A percentile compares a stretch with the other conserved stretches of the same genome.
Conservation (phyloP, 2,329 filamentous ascomycete genomes). For the Botrytis deweyae region DNA sequence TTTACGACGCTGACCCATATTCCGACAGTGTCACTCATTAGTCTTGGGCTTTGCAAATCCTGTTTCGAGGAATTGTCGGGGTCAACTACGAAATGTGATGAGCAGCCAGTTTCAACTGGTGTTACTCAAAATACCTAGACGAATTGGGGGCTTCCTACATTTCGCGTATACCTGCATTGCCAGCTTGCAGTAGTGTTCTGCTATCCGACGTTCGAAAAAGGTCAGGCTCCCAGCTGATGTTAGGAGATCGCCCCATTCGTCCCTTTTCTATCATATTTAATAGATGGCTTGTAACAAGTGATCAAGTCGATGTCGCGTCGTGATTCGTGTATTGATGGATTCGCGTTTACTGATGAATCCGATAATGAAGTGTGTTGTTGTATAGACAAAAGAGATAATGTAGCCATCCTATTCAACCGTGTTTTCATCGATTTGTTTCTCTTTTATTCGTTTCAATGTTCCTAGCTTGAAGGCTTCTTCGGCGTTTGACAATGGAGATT, state of each 20-base stretch:
- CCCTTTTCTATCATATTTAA: slow-evolving; percentile 18
- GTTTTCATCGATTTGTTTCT: slow-evolving; percentile 16
- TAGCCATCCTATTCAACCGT: neutral
- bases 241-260: slow-evolving; percentile 19
- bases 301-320: neutral
- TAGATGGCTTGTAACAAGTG: slow-evolving; percentile 8
- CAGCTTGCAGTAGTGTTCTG: slow-evolving; percentile 22
- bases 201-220: slow-evolving; percentile 15
- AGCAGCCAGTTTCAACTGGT: neutral
- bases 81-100: slow-evolving; percentile 12
- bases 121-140: slow-evolving; percentile 16
- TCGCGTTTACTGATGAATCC: neutral
- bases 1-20: neutral
- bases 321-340: slow-evolving; percentile 6
- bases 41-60: neutral
- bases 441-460: slow-evolving; percentile 31
- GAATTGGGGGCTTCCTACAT: slow-evolving; percentile 19
- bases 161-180: slow-evolving; percentile 23
- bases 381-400: neutral
- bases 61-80: neutral
- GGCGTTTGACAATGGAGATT: slow-evolving; percentile 25
- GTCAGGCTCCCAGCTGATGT: slow-evolving; percentile 19
- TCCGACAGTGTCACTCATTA: neutral
- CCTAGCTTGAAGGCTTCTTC: slow-evolving; percentile 37
- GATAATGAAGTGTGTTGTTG: neutral